phyloP scores from a whole-genome alignment of 805 yeast genomes.

The Lachancea sp. region DNA sequence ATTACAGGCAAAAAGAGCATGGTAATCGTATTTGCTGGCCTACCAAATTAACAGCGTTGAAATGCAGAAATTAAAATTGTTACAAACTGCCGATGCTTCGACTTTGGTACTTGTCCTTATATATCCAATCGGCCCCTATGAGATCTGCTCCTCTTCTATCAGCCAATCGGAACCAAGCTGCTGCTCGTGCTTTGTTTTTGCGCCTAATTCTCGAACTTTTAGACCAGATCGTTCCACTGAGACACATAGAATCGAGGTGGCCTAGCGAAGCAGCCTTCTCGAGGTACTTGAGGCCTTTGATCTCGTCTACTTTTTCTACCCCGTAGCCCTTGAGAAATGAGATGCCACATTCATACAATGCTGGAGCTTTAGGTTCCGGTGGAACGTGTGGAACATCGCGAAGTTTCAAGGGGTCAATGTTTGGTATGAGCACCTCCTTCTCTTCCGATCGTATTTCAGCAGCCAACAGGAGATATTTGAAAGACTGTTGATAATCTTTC shows the following conservation, averaged over 20 bases:
- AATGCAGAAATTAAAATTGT: conserved; percentile 2
- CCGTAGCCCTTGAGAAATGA: conserved; percentile 55
- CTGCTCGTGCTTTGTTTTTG: conserved; percentile 55
- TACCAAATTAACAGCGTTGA: too few relatives aligned
- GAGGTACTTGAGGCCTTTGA: conserved; percentile 49
- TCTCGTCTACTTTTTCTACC: conserved; percentile 39
- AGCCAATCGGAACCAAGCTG: conserved; percentile 63
- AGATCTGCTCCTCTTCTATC: conserved; percentile 54
- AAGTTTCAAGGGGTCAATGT: conserved; percentile 34
- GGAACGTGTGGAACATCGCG: conserved; percentile 33
- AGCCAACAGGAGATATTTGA: conserved; percentile 55
- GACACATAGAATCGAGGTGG: conserved; percentile 59
- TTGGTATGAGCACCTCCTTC: conserved; percentile 17
- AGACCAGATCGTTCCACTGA: conserved; percentile 64
- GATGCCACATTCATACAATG: conserved; percentile 58
- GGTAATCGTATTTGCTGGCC: background rate
- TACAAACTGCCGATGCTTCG: conserved; percentile 4
- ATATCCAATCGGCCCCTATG: conserved; percentile 70
- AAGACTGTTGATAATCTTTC: conserved; percentile 46
- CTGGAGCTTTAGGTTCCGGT: conserved; percentile 41
- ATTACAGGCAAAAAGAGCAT: too few relatives aligned
- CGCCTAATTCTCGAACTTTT: conserved; percentile 45
- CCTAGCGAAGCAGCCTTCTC: conserved; percentile 66
- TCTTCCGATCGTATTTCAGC: conserved; percentile 33
- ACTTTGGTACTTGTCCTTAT: conserved; percentile 53